Evolutionary conservation across 768 basidiomycete species (phyloP).

Genomic region (Kwoniella europaea): DNA sequence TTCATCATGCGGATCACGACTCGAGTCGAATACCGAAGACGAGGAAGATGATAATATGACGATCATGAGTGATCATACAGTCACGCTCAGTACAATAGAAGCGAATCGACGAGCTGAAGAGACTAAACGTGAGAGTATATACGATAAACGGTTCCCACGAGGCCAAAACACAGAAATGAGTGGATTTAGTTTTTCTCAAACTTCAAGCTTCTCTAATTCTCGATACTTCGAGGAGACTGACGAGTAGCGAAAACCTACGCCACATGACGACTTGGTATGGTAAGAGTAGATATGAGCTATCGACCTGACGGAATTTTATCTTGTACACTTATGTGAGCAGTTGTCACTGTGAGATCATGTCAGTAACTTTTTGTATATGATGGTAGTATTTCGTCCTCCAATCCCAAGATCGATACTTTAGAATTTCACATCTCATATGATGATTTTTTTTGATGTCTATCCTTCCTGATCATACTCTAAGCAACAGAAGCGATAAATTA

Average conservation of each 20-base stretch:
- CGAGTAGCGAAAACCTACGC: too few species aligned
- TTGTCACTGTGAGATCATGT: too few species aligned
- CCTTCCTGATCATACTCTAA: not conserved
- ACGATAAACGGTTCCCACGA: not conserved
- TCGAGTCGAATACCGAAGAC: not conserved
- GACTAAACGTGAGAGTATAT: not conserved
- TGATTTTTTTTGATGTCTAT: not conserved
- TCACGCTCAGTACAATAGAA: not conserved
- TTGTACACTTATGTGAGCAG: too few species aligned
- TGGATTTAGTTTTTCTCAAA: not conserved
- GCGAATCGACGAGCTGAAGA: not conserved
- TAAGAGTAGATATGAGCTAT: too few species aligned
- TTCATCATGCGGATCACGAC: not conserved
- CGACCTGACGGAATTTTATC: too few species aligned
- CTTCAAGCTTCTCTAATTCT: too few species aligned
- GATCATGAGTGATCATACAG: not conserved
- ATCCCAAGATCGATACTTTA: too few species aligned
- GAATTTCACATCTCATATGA: not conserved
- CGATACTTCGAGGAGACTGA: too few species aligned
- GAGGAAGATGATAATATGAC: not conserved
- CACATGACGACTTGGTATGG: too few species aligned
- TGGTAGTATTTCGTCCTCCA: too few species aligned
- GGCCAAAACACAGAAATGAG: not conserved
- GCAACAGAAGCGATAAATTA: conserved; percentile 30
- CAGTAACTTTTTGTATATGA: too few species aligned